A percentile compares a stretch with the other conserved stretches of the same genome.
These are phyloP conservation scores for Irpex sp. DNA, from an alignment of 1,284 basidiomycete genomes.

Conservation along the genomic window DNA sequence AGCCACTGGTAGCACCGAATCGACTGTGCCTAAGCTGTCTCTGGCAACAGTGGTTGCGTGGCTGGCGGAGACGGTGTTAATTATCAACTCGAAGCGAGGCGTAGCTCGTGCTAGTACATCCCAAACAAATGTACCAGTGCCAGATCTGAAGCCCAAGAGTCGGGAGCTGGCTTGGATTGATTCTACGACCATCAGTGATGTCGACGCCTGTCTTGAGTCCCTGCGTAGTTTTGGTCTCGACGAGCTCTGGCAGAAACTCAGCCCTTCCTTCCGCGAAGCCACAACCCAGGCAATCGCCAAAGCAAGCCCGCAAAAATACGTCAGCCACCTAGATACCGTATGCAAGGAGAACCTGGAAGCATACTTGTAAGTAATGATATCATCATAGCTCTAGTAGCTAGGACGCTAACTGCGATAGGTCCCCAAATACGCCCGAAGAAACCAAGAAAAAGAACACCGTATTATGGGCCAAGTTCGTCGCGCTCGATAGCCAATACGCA, in stretches of 20 bases:
- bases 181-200: not conserved
- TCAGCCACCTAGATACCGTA: not conserved
- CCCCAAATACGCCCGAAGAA: not conserved
- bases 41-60: not conserved
- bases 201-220: not conserved
- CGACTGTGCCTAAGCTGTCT: not conserved
- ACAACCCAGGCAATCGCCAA: not conserved
- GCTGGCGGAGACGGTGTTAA: not conserved
- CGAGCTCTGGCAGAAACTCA: not conserved
- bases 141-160: not conserved
- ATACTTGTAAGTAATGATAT: not conserved
- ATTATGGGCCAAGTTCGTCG: slow-evolving; percentile 1
- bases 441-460: not conserved
- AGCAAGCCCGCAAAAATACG: not conserved
- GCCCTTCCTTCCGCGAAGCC: not conserved
- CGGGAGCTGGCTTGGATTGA: not conserved
- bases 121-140: not conserved
- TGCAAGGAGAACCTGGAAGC: not conserved
- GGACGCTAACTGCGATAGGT: not conserved
- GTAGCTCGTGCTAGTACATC: not conserved
- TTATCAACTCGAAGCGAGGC: not conserved
- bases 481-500: not conserved
- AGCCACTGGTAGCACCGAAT: not conserved
- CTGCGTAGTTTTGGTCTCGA: not conserved
- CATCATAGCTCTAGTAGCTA: not conserved